These are phyloP conservation scores for Mycena sp. DNA, from an alignment of 1,284 basidiomycete genomes.

Conservation along the genomic window DNA sequence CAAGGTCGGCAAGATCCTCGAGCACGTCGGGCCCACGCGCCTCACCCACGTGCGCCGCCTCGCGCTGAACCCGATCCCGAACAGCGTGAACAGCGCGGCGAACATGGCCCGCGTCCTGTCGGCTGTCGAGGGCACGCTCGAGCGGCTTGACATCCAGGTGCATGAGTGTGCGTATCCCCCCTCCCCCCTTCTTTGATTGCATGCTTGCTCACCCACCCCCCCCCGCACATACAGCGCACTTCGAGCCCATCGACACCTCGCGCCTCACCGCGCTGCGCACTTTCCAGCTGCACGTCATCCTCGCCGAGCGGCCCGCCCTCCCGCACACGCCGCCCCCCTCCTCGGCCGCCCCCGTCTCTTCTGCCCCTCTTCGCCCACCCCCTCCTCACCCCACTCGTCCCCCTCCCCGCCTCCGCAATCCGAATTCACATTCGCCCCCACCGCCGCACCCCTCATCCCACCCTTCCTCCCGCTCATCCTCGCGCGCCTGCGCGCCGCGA, in stretches of 20 bases:
- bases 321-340: too few relatives aligned
- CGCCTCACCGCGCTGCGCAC: neutral
- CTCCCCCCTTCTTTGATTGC: neutral
- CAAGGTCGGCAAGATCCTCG: constrained; percentile 13
- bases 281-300: constrained; percentile 17
- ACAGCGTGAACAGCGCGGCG: neutral
- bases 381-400: too few relatives aligned
- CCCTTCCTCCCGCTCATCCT: neutral
- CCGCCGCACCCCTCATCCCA: neutral
- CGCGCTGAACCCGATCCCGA: constrained; percentile 15
- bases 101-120: neutral
- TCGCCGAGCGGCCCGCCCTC: too few relatives aligned
- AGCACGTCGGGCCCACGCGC: neutral
- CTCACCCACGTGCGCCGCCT: constrained; percentile 7
- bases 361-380: too few relatives aligned
- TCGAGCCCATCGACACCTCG: neutral
- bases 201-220: neutral
- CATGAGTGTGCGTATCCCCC: constrained; percentile 11
- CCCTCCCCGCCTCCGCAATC: too few relatives aligned
- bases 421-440: too few relatives aligned
- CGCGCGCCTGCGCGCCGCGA: neutral
- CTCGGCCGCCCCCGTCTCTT: too few relatives aligned
- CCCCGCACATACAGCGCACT: constrained; percentile 3
- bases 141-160: constrained; percentile 17
- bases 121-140: constrained; percentile 12